Evolutionary conservation across 2,329 filamentous ascomycete species (phyloP).

Genomic region (Fusarium sp.): DNA sequence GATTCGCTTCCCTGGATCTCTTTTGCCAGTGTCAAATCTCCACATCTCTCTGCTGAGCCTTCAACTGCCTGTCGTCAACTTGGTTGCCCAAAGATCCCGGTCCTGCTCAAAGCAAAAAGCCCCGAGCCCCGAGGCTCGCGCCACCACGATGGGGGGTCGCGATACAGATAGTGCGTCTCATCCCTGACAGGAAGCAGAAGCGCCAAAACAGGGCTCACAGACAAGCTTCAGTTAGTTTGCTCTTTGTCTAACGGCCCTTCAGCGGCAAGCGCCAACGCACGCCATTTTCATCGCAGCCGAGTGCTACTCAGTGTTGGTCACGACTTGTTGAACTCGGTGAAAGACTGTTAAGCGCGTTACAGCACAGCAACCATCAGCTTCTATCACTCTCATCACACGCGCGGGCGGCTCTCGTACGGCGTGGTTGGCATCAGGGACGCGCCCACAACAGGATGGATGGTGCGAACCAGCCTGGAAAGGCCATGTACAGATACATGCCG

Average conservation of each 20-base stretch:
- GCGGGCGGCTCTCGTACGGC: conserved; percentile 7
- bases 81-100: background rate
- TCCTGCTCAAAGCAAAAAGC: conserved; percentile 20
- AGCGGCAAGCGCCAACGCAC: conserved; percentile 25
- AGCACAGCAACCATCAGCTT: conserved; percentile 1
- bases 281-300: conserved; percentile 9
- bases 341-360: conserved; percentile 27
- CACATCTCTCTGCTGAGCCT: background rate
- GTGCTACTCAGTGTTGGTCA: conserved; percentile 29
- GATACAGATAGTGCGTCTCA: conserved; percentile 31
- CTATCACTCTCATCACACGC: conserved; percentile 16
- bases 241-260: conserved; percentile 9
- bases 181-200: conserved; percentile 23
- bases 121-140: conserved; percentile 20
- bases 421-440: conserved; percentile 23
- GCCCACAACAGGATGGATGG: conserved; percentile 1
- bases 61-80: background rate
- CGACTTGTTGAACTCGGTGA: background rate
- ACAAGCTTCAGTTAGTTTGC: conserved; percentile 8
- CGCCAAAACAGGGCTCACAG: conserved; percentile 4
- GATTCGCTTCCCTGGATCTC: background rate
- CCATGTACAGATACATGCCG: conserved; percentile 20
- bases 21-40: background rate
- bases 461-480: background rate
- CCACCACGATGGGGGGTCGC: conserved; percentile 21